Evolutionary conservation across 1,284 basidiomycete species (phyloP).

Genomic region (Malassezia arunalokei): DNA sequence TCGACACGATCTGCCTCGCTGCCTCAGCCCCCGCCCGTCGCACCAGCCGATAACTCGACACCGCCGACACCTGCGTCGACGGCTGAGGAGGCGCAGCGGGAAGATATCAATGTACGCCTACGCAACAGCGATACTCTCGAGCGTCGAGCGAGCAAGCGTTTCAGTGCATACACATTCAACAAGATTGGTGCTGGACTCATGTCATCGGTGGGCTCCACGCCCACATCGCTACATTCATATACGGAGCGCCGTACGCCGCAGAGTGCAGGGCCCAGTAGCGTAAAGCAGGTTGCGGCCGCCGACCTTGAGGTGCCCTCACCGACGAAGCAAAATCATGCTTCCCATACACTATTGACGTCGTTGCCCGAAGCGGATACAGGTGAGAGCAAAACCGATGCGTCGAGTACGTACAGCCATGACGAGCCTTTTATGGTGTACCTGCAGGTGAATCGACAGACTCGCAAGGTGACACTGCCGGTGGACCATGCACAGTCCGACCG

Average conservation of each 20-base stretch:
- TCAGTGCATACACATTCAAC: conserved; percentile 86
- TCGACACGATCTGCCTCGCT: no score
- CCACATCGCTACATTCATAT: not conserved
- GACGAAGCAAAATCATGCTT: not conserved
- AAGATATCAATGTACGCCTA: conserved; percentile 65
- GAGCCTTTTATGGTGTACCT: conserved; percentile 52
- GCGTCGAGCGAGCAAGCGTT: conserved; percentile 84
- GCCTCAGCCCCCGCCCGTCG: no score
- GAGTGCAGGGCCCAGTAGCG: not conserved
- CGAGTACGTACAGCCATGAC: not conserved
- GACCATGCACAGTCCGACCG: conserved; percentile 19
- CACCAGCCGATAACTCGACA: no score
- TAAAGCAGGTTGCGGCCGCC: not conserved
- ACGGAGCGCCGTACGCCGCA: not conserved
- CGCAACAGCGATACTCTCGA: conserved; percentile 76
- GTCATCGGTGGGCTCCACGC: not conserved
- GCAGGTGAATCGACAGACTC: conserved; percentile 80
- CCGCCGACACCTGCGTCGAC: not conserved
- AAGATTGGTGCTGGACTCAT: conserved; percentile 60
- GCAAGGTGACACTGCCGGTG: conserved; percentile 64
- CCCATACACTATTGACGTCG: not conserved
- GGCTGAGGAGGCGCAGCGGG: not conserved
- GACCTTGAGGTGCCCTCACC: not conserved
- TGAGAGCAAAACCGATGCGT: not conserved
- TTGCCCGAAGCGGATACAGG: not conserved